Conservation (phyloP, 225 moss, liverwort and hornwort species). For the Climacium dendroides region DNA sequence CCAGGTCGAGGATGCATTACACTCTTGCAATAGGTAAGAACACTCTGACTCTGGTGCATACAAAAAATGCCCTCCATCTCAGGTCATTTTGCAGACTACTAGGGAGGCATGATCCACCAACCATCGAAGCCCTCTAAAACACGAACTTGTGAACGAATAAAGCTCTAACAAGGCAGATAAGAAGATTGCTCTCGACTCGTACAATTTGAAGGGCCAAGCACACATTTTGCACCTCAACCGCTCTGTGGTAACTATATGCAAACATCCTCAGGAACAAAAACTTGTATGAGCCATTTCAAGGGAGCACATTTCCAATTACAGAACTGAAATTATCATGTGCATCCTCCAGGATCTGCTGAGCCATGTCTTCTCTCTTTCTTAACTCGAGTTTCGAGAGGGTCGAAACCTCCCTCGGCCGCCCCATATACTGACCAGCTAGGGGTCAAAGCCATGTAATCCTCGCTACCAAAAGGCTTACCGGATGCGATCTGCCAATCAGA, state of each 20-base stretch:
- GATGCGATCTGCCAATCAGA: slow-evolving; percentile 43
- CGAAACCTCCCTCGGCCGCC: slow-evolving; percentile 81
- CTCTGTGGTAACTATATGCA: neutral
- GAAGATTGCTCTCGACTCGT: neutral
- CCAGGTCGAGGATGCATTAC: neutral
- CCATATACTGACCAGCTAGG: slow-evolving; percentile 96
- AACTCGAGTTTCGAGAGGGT: slow-evolving; percentile 80
- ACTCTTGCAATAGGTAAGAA: neutral
- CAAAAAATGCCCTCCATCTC: neutral
- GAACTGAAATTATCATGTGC: slow-evolving; percentile 41
- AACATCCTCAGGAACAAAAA: neutral
- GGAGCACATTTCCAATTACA: neutral
- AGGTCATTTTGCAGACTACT: neutral
- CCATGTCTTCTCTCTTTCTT: slow-evolving; percentile 94
- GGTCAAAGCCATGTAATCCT: slow-evolving; percentile 85
- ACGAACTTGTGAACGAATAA: neutral
- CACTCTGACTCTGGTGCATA: neutral
- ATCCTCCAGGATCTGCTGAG: slow-evolving; percentile 63
- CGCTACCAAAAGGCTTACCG: slow-evolving; percentile 65
- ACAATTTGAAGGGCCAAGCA: neutral
- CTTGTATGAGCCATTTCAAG: neutral
- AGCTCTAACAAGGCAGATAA: neutral
- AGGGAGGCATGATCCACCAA: neutral
- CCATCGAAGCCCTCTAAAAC: neutral
- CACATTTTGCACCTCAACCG: neutral